These are phyloP conservation scores for Atractiella rhizophila DNA, from an alignment of 768 basidiomycete genomes.

Conservation along the genomic window DNA sequence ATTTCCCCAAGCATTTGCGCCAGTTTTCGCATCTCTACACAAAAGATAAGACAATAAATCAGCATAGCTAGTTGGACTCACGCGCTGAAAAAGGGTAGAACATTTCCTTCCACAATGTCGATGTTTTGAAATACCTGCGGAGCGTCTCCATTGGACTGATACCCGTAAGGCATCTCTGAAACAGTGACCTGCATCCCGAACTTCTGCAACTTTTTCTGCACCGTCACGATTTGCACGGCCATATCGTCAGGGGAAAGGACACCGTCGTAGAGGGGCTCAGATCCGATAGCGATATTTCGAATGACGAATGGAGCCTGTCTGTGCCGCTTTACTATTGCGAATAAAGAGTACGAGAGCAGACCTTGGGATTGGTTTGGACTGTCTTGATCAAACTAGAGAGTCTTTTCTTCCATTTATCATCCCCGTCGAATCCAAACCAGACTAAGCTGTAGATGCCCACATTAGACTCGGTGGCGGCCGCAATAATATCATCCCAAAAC, in stretches of 20 bases:
- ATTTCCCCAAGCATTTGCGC: not conserved
- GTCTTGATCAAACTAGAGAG: not conserved
- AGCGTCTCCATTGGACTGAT: not conserved
- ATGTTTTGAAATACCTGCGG: not conserved
- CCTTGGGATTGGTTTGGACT: not conserved
- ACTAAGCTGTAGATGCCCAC: constrained; percentile 48
- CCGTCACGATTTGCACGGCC: not conserved
- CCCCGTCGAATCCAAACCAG: constrained; percentile 29
- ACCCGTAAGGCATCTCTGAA: not conserved
- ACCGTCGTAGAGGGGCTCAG: not conserved
- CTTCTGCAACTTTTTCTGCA: not conserved
- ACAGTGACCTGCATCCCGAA: not conserved
- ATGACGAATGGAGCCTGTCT: not conserved
- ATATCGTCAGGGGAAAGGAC: not conserved
- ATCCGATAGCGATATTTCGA: not conserved
- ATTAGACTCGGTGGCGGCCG: constrained; percentile 46
- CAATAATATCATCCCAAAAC: constrained; percentile 30
- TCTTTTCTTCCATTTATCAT: not conserved
- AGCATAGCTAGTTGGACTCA: not conserved
- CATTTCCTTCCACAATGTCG: not conserved
- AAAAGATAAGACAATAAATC: not conserved
- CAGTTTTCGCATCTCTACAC: too few species aligned
- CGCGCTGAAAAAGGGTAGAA: not conserved
- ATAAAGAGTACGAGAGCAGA: not conserved
- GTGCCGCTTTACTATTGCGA: too few species aligned